Evolutionary conservation across 441 rosid genomes (phyloP).

Genomic region (Flueggea neowawraea): DNA sequence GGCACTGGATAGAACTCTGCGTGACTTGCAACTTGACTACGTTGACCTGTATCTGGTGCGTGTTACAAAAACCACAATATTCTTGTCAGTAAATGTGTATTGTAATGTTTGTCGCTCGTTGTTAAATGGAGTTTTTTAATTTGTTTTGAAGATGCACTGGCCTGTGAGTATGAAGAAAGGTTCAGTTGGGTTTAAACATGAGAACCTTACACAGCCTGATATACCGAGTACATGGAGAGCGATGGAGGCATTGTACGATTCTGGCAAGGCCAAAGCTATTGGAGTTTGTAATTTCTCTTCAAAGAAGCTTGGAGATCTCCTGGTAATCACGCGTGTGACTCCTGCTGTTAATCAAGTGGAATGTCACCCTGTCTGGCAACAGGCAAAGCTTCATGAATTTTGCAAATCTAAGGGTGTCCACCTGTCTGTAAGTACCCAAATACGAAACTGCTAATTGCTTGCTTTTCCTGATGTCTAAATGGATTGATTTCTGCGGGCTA

Average conservation of each 20-base stretch:
- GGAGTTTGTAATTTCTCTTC: constrained; percentile 53
- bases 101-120: not conserved
- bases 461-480: too few relatives aligned
- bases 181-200: constrained; percentile 22
- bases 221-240: constrained; percentile 46
- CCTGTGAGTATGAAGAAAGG: constrained; percentile 43
- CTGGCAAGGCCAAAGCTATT: constrained; percentile 47
- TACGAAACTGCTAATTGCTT: too few relatives aligned
- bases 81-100: too few relatives aligned
- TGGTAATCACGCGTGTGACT: constrained; percentile 35
- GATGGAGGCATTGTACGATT: constrained; percentile 42
- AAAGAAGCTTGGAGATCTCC: constrained; percentile 35
- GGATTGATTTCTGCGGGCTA: too few relatives aligned
- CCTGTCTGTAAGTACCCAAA: constrained; percentile 34
- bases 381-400: constrained; percentile 26
- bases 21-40: constrained; percentile 54
- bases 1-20: constrained; percentile 47
- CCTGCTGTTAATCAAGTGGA: constrained; percentile 52
- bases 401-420: constrained; percentile 46
- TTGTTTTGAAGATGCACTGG: constrained; percentile 41
- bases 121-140: not conserved
- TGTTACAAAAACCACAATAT: not conserved
- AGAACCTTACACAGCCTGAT: constrained; percentile 28
- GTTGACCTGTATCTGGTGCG: constrained; percentile 51
- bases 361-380: constrained; percentile 50